Evolutionary conservation across 108 stramenopile genomes (phyloP).

Genomic region (Fragilaria crotonensis): DNA sequence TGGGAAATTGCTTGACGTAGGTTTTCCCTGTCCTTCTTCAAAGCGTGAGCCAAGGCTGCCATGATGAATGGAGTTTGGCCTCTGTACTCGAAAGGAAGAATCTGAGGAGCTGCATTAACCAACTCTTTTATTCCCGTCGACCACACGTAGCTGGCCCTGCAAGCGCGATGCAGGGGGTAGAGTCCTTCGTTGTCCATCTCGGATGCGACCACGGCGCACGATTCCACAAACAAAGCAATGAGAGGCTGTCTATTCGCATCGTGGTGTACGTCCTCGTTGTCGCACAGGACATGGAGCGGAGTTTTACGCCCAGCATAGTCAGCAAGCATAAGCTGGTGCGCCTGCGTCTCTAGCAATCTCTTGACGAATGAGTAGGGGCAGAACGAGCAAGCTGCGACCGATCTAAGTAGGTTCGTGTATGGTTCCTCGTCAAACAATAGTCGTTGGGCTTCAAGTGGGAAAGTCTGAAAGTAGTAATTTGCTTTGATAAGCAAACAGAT

Average conservation of each 20-base stretch:
- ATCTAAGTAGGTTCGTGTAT: background rate
- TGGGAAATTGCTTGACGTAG: background rate
- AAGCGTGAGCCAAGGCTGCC: background rate
- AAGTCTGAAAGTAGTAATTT: background rate
- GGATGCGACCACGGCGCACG: background rate
- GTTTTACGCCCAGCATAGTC: background rate
- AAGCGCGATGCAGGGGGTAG: background rate
- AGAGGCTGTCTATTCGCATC: background rate
- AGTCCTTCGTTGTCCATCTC: background rate
- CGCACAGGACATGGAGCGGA: background rate
- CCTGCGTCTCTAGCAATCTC: background rate
- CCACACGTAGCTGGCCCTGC: background rate
- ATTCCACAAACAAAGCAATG: background rate
- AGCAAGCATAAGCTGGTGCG: background rate
- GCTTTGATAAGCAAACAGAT: background rate
- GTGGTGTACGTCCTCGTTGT: background rate
- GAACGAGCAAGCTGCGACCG: background rate
- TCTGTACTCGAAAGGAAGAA: background rate
- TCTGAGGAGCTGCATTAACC: background rate
- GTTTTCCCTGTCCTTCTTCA: background rate
- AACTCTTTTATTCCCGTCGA: background rate
- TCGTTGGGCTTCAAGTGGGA: background rate
- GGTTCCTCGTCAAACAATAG: background rate
- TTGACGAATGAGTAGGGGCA: background rate
- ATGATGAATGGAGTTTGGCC: background rate